phyloP scores from a whole-genome alignment of 2,329 filamentous ascomycete species.

The Stachybotrys elegans region DNA sequence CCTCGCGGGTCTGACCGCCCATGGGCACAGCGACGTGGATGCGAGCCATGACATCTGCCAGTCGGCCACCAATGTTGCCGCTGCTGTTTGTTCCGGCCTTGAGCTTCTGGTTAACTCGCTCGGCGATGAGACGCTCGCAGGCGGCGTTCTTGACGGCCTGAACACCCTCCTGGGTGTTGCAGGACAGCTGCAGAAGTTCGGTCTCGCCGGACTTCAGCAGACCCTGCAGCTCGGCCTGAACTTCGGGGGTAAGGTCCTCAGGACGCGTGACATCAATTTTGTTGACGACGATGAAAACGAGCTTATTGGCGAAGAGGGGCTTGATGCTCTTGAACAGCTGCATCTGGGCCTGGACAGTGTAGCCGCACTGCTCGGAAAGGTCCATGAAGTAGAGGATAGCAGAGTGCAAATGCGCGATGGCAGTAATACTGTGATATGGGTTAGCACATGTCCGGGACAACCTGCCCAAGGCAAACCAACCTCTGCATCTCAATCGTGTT shows the following conservation, averaged over 20 bases:
- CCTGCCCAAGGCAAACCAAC: constrained; percentile 6
- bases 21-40: constrained; percentile 97
- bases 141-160: constrained; percentile 93
- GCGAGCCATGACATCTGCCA: constrained; percentile 85
- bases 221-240: constrained; percentile 70
- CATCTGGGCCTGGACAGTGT: constrained; percentile 88
- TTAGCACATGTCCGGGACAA: constrained; percentile 1
- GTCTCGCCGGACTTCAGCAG: constrained; percentile 85
- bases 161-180: constrained; percentile 90
- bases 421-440: constrained; percentile 65
- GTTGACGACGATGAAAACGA: constrained; percentile 96
- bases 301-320: constrained; percentile 93
- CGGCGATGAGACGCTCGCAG: constrained; percentile 87
- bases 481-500: constrained; percentile 98
- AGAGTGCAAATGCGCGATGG: constrained; percentile 91
- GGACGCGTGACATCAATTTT: constrained; percentile 92
- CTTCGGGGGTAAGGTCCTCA: constrained; percentile 77
- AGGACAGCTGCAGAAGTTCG: constrained; percentile 88
- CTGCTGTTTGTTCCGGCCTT: constrained; percentile 80
- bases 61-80: constrained; percentile 71
- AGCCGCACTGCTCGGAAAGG: constrained; percentile 92
- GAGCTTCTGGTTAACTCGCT: constrained; percentile 91
- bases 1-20: constrained; percentile 70
- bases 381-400: constrained; percentile 99
- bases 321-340: constrained; percentile 95